Evolutionary conservation across 306 rosid genomes (phyloP), one percentile per base, ranked within the genome.

Genomic region (Rubus idaeus): DNA sequence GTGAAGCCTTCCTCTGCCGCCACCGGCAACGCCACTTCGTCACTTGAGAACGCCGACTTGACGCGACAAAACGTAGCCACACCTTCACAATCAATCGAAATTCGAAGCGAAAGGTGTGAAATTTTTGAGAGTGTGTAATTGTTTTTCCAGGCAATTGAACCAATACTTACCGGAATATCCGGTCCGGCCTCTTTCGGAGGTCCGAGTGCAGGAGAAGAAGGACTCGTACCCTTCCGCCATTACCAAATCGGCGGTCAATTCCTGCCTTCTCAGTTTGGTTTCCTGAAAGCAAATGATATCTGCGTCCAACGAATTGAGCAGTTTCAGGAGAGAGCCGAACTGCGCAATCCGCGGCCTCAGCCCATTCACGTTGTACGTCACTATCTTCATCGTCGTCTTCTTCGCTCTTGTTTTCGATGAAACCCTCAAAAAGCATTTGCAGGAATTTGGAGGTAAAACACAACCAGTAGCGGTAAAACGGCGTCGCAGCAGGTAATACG

Each of bases 41-140:
- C 72, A 65, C 96, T 92, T 6, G 91, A 87, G 83, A 92, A 91
- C 71, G 97, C 97, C 23, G 94, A 90, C 68, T 81, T 91, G 61
- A 92, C 97, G 0, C 94, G 97, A 80, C 96, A 95, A 87, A 95
- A 92, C 7, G 99, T 92, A 35, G 90, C 93, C 73, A 91, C 99
- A 30, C 97, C 97, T 92, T 80, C 83, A 79, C 16, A 63, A 62
- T 3, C 52, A 58, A 73, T 55, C 44, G 39, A 47, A 42, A 57
- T 4, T 6, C 4, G 26, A 21, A 40, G 18, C 76, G 13, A 55
- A 71, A 72, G n/a, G 9, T 40, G 42, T 30, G 49, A 73, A 57
- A 58, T 74, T 56, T 23, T 2, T 21, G 68, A 55, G 40, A 55
- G 5, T 39, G 1, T 65, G 26, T 8, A 30, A 30, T 30, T 1